phyloP scores from a whole-genome alignment of 306 rosid genomes.

The Cicer arietinum region DNA sequence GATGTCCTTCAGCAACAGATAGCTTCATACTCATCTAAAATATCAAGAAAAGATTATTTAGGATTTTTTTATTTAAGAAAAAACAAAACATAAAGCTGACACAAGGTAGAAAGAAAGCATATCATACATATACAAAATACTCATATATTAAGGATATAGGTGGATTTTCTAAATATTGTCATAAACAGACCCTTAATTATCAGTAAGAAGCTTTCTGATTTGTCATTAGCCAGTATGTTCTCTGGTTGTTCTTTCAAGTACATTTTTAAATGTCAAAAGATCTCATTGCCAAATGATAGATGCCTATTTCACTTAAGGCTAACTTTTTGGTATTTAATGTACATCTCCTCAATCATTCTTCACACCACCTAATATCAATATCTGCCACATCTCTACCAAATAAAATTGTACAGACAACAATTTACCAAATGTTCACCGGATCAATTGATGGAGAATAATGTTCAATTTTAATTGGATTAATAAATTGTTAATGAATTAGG shows the following conservation, averaged over 20 bases:
- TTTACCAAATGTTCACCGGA: constrained; percentile 1
- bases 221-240: constrained; percentile 3
- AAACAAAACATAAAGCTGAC: not conserved
- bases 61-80: not conserved
- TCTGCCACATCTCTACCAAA: not conserved
- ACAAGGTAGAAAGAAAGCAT: constrained; percentile 4
- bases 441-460: constrained; percentile 6
- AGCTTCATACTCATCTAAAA: constrained; percentile 87
- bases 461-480: not conserved
- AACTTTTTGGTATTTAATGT: constrained; percentile 2
- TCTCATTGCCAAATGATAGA: constrained; percentile 2
- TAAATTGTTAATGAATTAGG: constrained; percentile 12
- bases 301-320: constrained; percentile 8
- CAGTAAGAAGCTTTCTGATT: constrained; percentile 10
- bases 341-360: constrained; percentile 3
- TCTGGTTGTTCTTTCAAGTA: constrained; percentile 1
- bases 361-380: not conserved
- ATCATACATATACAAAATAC: constrained; percentile 2
- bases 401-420: constrained; percentile 8
- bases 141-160: not conserved
- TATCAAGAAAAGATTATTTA: constrained; percentile 17
- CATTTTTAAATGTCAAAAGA: constrained; percentile 8
- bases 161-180: constrained; percentile 2
- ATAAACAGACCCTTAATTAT: constrained; percentile 10
- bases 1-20: constrained; percentile 85